Conservation (phyloP, 805 yeast species). For the Candida rishiriensis region DNA sequence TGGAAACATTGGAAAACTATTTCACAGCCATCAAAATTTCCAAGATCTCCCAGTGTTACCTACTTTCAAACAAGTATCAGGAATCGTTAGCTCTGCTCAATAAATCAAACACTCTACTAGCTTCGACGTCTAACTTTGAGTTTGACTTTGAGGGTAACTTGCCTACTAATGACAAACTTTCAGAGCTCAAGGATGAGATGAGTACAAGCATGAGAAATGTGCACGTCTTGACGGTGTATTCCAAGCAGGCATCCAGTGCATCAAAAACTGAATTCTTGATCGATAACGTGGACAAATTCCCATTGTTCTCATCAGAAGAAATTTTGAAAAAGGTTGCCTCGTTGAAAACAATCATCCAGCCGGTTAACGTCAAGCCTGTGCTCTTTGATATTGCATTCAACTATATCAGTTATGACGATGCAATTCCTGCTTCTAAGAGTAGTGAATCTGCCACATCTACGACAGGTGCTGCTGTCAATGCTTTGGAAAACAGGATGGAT, state of each 20-base stretch:
- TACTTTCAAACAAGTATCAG: slow-evolving; percentile 34
- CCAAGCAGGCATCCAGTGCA: slow-evolving; percentile 23
- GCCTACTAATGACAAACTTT: slow-evolving; percentile 34
- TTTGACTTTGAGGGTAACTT: slow-evolving; percentile 39
- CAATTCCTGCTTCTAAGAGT: not conserved
- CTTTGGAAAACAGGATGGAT: too few relatives aligned
- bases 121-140: slow-evolving; percentile 9
- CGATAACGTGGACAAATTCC: slow-evolving; percentile 27
- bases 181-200: slow-evolving; percentile 18
- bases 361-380: slow-evolving; percentile 80
- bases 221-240: slow-evolving; percentile 47
- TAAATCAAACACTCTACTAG: slow-evolving; percentile 23
- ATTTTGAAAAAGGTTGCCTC: slow-evolving; percentile 30
- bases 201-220: slow-evolving; percentile 23
- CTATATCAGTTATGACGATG: slow-evolving; percentile 56
- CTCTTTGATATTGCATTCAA: slow-evolving; percentile 88
- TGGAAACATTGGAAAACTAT: slow-evolving; percentile 45
- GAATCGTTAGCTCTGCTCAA: slow-evolving; percentile 45
- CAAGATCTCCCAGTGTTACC: slow-evolving; percentile 42
- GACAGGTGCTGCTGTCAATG: too few relatives aligned
- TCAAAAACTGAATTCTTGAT: slow-evolving; percentile 21
- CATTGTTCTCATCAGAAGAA: slow-evolving; percentile 23
- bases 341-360: slow-evolving; percentile 37
- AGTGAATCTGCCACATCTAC: not conserved
- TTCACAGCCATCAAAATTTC: slow-evolving; percentile 42